phyloP scores from a whole-genome alignment of 768 basidiomycete genomes.

The Scleroderma citrinum region DNA sequence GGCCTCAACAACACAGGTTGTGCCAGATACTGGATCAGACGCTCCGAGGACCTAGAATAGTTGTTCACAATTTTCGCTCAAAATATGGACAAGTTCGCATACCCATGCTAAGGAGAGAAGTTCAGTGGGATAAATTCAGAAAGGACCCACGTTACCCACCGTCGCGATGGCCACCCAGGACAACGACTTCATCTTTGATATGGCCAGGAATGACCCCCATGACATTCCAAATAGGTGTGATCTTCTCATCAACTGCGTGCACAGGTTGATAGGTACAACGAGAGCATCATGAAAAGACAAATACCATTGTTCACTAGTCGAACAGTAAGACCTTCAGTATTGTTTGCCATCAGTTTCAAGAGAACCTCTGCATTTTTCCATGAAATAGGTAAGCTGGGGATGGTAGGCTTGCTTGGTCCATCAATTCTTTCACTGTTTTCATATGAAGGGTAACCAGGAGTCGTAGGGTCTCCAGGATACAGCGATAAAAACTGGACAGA shows the following conservation, averaged over 20 bases:
- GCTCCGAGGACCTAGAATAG: constrained; percentile 67
- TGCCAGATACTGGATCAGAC: constrained; percentile 74
- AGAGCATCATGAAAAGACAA: neutral
- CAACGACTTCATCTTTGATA: constrained; percentile 58
- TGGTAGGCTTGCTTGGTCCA: constrained; percentile 43
- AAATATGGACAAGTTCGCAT: neutral
- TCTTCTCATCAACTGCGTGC: constrained; percentile 39
- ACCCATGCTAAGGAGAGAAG: constrained; percentile 14
- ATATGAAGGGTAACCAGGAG: constrained; percentile 60
- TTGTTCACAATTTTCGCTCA: neutral
- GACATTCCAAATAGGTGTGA: constrained; percentile 69
- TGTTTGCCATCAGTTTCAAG: constrained; percentile 41
- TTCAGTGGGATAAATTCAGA: neutral
- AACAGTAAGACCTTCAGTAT: constrained; percentile 39
- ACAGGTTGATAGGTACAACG: neutral
- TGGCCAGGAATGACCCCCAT: constrained; percentile 61
- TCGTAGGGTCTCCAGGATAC: constrained; percentile 43
- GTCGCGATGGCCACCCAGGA: constrained; percentile 73
- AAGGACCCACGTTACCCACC: constrained; percentile 29
- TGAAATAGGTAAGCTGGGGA: constrained; percentile 62
- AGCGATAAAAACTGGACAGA: constrained; percentile 57
- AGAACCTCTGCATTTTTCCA: constrained; percentile 60
- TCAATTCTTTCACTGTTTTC: constrained; percentile 52
- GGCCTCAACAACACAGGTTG: constrained; percentile 71
- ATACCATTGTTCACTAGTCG: constrained; percentile 54